phyloP scores from a whole-genome alignment of 805 yeast species.

The Nakazawaea holstii region DNA sequence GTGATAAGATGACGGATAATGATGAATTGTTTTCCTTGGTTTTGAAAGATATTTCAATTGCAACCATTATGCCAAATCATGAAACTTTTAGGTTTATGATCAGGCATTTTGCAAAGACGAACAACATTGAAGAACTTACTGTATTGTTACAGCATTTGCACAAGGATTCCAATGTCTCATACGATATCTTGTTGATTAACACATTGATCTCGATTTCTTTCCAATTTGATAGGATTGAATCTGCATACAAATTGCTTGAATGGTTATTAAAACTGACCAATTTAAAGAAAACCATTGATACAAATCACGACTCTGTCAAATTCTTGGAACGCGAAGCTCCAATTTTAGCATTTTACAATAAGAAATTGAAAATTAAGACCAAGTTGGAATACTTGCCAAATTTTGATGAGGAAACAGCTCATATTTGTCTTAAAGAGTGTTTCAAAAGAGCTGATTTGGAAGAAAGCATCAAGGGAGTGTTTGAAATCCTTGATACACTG shows the following conservation, averaged over 20 bases:
- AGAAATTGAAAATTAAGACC: neutral
- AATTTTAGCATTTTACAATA: neutral
- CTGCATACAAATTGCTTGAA: neutral
- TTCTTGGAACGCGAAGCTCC: neutral
- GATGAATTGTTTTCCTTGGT: neutral
- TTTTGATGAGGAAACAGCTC: constrained; percentile 3
- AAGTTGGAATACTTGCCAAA: neutral
- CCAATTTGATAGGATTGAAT: neutral
- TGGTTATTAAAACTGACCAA: neutral
- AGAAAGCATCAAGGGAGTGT: neutral
- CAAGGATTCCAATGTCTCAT: neutral
- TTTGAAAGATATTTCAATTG: neutral
- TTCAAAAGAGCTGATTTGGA: neutral
- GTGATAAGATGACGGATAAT: neutral
- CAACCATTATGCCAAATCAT: neutral
- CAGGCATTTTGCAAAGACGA: neutral
- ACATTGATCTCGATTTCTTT: neutral
- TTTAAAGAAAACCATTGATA: neutral
- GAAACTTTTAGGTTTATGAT: neutral
- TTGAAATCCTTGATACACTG: neutral
- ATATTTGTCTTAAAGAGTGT: neutral
- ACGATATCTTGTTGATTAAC: neutral
- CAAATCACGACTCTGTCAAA: neutral
- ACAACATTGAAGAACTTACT: neutral
- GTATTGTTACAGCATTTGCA: neutral